Conservation (phyloP, 2,329 filamentous ascomycete species). For the Tolypocladium nubicola region DNA sequence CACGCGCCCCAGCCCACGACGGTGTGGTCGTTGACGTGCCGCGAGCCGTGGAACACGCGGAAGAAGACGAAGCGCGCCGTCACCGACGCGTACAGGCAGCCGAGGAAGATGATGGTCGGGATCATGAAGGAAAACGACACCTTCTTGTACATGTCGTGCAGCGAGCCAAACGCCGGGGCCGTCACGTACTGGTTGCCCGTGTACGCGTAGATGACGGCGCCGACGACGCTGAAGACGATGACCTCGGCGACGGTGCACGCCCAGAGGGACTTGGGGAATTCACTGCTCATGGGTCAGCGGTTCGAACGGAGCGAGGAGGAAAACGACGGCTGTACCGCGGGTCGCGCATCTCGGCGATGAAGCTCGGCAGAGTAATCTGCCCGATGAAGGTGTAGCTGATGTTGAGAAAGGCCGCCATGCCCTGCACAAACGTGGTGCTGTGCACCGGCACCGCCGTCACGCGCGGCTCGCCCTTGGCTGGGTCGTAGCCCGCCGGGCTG, state of each 20-base stretch:
- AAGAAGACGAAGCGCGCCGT: constrained; percentile 89
- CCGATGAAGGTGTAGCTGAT: constrained; percentile 96
- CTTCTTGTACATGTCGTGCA: constrained; percentile 75
- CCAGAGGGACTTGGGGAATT: constrained; percentile 91
- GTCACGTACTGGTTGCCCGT: constrained; percentile 86
- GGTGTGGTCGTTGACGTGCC: constrained; percentile 74
- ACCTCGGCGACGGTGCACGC: constrained; percentile 82
- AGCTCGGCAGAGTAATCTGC: constrained; percentile 86
- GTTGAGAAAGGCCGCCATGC: constrained; percentile 84
- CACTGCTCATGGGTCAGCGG: constrained; percentile 34
- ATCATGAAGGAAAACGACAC: constrained; percentile 92
- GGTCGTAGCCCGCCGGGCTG: constrained; percentile 59
- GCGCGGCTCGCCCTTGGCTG: constrained; percentile 48
- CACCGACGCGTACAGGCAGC: constrained; percentile 82
- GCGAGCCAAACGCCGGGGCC: constrained; percentile 74
- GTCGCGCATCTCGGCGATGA: constrained; percentile 87
- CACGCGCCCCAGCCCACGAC: constrained; percentile 71
- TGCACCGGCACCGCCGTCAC: constrained; percentile 57
- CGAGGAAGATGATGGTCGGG: constrained; percentile 84
- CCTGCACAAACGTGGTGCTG: constrained; percentile 70
- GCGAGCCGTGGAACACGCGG: constrained; percentile 69
- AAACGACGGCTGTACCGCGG: constrained; percentile 29
- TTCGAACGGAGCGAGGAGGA: background rate
- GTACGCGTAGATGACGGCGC: constrained; percentile 73
- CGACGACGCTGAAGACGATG: constrained; percentile 75